phyloP scores from a whole-genome alignment of 768 basidiomycete genomes.

The Leucosporidium scottii region DNA sequence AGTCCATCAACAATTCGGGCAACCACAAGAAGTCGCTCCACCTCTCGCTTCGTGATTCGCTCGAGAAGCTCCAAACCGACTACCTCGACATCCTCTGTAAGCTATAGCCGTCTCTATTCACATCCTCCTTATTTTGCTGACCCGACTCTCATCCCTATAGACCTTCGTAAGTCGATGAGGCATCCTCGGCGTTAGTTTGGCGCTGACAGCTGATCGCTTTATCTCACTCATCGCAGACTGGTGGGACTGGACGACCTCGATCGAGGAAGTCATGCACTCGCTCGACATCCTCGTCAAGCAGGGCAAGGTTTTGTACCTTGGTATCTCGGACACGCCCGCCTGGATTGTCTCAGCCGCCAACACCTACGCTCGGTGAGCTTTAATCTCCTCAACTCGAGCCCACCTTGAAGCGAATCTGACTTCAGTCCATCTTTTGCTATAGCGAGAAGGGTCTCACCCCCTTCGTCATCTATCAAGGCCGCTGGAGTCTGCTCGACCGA shows the following conservation, averaged over 20 bases:
- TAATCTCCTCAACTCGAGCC: conserved; percentile 48
- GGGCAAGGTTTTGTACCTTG: conserved; percentile 52
- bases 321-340: conserved; percentile 48
- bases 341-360: conserved; percentile 52
- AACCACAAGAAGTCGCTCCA: no score
- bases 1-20: conserved; percentile 29
- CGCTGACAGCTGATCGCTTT: no score
- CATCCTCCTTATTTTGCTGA: no score
- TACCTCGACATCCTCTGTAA: conserved; percentile 51
- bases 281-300: conserved; percentile 51
- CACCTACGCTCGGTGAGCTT: conserved; percentile 49
- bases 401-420: conserved; percentile 51
- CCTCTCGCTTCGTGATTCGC: conserved; percentile 42
- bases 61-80: conserved; percentile 55
- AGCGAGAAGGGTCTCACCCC: background rate
- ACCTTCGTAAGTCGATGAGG: no score
- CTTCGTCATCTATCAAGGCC: background rate
- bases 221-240: conserved; percentile 39
- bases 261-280: conserved; percentile 55
- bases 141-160: background rate
- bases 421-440: background rate
- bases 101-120: no score
- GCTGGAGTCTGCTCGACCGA: conserved; percentile 9
- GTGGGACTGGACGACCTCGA: conserved; percentile 35
- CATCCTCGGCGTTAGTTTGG: no score